These are phyloP conservation scores for Fraxinus pennsylvanica DNA, from an alignment of 257 asterid genomes.

Conservation along the genomic window DNA sequence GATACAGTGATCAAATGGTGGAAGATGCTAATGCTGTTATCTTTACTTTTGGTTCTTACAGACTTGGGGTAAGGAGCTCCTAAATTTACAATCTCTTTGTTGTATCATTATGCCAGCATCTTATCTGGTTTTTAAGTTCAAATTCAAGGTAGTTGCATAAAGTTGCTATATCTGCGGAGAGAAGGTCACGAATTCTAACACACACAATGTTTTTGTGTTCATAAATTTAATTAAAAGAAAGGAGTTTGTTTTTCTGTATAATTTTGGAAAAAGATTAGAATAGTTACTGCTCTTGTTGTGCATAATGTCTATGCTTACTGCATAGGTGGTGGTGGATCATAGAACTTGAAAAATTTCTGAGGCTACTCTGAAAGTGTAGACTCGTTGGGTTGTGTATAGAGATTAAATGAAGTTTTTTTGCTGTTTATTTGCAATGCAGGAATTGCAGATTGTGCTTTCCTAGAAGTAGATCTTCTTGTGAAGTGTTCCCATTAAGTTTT, in stretches of 20 bases:
- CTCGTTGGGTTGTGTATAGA: neutral
- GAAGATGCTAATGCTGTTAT: constrained; percentile 91
- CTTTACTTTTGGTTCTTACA: constrained; percentile 91
- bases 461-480: neutral
- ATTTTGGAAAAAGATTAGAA: neutral
- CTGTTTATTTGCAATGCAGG: neutral
- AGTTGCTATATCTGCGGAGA: constrained; percentile 5
- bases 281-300: neutral
- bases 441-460: neutral
- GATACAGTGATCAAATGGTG: constrained; percentile 73
- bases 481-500: neutral
- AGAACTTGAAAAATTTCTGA: neutral
- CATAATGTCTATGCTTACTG: neutral
- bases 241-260: neutral
- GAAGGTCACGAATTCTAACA: neutral
- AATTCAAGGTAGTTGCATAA: neutral
- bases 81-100: neutral
- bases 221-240: neutral
- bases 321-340: neutral
- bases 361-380: neutral
- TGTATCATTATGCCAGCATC: neutral
- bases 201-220: neutral
- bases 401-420: neutral
- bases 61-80: constrained; percentile 74
- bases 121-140: neutral